Evolutionary conservation across 768 basidiomycete species (phyloP), one percentile per base, ranked within the genome.

Genomic region (Podaxis sp.): DNA sequence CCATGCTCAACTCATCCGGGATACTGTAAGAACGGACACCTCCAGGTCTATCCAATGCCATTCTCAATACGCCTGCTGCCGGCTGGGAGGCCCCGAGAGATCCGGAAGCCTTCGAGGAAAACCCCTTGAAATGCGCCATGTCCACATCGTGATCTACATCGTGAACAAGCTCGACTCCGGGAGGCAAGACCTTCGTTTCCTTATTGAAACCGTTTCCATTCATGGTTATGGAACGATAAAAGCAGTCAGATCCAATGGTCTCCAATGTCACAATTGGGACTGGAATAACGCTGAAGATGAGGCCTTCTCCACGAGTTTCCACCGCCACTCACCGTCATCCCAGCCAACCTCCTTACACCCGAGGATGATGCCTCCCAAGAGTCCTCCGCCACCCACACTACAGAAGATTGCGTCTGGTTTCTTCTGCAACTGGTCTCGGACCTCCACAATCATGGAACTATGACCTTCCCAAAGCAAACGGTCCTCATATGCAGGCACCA

Each of bases 331-430:
- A 90, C 90, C 86, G 48, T 86, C 79, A 40, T 87, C 83, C 90
- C 91, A 93, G 18, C 81, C 83, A 2, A 82, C 79, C 2, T 67
- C 68, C 54, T 77, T 77, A 65, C 88, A 90, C n/a, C 90, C 90
- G 4, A 77, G 71, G 36, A 90, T 82, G 50, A 91, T 72, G 0
- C 91, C 91, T 9, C 85, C 88, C 2, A 89, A 71, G 0, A 92
- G 72, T 0, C 90, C 89, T 0, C 80, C 90, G 0, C 90, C 90
- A 38, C 91, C 91, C 11, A 91, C 88, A 55, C 85, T 86, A 67
- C 90, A 91, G 61, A 91, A 84, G 46, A 92, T 85, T 0, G 88
- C 89, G 61, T 86, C 82, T 5, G 90, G 89, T 64, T 79, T 81
- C 40, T 64, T 62, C 0, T 71, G 71, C 4, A 91, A 73, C 63